Conservation (phyloP, 352 stramenopile species). For the Phytophthora palmivora region DNA sequence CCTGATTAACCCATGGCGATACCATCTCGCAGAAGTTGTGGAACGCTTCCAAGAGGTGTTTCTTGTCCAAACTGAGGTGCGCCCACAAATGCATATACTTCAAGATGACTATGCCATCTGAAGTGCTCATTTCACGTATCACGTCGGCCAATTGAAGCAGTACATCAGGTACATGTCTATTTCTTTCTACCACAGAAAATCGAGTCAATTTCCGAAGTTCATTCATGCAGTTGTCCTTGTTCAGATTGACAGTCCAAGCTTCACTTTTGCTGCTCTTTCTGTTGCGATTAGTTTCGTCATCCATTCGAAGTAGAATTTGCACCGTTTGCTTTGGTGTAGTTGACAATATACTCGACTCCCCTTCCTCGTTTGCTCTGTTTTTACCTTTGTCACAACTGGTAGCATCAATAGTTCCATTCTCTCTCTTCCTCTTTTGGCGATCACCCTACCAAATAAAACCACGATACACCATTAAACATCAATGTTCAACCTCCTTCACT, state of each 20-base stretch:
- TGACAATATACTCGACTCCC: too few relatives aligned
- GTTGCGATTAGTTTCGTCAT: not conserved
- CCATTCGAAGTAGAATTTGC: not conserved
- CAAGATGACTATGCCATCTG: not conserved
- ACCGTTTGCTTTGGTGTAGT: not conserved
- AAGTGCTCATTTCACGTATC: not conserved
- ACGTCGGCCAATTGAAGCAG: not conserved
- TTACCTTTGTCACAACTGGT: too few relatives aligned
- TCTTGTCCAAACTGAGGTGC: not conserved
- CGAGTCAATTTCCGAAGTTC: conserved; percentile 1
- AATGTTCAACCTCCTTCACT: too few relatives aligned
- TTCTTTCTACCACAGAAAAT: not conserved
- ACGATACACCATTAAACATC: too few relatives aligned
- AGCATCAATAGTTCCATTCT: not conserved
- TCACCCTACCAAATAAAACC: too few relatives aligned
- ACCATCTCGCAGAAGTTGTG: conserved; percentile 2
- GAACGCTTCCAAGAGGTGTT: not conserved
- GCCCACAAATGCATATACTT: conserved; percentile 8
- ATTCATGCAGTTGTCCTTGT: not conserved
- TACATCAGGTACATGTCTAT: not conserved
- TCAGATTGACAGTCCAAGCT: not conserved
- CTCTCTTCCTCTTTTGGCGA: not conserved
- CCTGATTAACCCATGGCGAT: not conserved
- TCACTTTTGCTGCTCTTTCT: too few relatives aligned
- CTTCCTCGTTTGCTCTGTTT: too few relatives aligned